Conservation (phyloP, 257 asterid genomes). For the Gentiana straminea region DNA sequence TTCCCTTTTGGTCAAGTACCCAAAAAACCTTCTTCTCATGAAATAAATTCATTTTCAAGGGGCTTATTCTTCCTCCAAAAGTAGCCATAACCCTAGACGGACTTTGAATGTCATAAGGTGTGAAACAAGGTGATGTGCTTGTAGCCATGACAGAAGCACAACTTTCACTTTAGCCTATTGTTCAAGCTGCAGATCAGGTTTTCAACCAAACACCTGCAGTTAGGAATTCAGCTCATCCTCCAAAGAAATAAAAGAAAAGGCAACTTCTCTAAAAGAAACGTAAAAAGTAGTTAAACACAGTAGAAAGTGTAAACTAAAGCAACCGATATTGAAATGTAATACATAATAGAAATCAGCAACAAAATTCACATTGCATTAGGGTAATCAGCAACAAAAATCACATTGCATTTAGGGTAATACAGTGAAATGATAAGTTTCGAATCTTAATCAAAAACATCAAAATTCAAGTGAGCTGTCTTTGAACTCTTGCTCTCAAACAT, state of each 20-base stretch:
- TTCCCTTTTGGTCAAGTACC: slow-evolving; percentile 24
- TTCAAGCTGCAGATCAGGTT: slow-evolving; percentile 3
- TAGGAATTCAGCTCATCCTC: background rate
- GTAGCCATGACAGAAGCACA: slow-evolving; percentile 41
- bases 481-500: too few species aligned
- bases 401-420: too few species aligned
- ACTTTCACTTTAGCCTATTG: slow-evolving; percentile 1
- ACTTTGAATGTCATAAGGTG: slow-evolving; percentile 42
- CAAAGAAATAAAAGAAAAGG: background rate
- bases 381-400: too few species aligned
- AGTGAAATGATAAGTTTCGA: too few species aligned
- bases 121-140: slow-evolving; percentile 45
- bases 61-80: slow-evolving; percentile 37
- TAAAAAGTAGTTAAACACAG: too few species aligned
- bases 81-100: slow-evolving; percentile 34
- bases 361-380: too few species aligned
- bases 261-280: too few species aligned
- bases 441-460: too few species aligned
- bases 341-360: too few species aligned
- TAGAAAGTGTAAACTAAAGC: too few species aligned
- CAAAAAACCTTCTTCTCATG: slow-evolving; percentile 37
- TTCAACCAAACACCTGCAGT: slow-evolving; percentile 13
- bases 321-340: too few species aligned
- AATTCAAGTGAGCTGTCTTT: too few species aligned
- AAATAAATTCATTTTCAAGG: slow-evolving; percentile 27